A percentile compares a stretch with the other conserved stretches of the same genome.
Conservation (phyloP, 148 eudicot genomes). For the Vaccinium darrowii region DNA sequence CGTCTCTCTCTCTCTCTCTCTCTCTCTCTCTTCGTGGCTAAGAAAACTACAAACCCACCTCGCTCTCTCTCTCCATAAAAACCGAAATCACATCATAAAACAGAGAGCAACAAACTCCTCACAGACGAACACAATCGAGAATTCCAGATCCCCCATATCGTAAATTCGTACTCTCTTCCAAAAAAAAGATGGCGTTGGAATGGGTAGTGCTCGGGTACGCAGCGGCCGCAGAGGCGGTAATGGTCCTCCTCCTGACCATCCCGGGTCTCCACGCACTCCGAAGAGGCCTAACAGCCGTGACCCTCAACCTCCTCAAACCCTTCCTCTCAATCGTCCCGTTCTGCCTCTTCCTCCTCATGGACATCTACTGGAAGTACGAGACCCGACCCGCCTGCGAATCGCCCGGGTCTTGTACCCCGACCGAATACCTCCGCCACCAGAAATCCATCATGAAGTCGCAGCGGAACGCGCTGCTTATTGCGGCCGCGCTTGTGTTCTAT, state of each 20-base stretch:
- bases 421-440: constrained; percentile 55
- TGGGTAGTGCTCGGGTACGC: constrained; percentile 61
- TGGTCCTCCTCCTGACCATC: constrained; percentile 50
- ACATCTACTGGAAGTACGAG: constrained; percentile 64
- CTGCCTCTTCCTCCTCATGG: constrained; percentile 43
- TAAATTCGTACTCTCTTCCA: not conserved
- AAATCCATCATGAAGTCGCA: constrained; percentile 53
- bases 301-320: constrained; percentile 52
- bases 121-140: not conserved
- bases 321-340: constrained; percentile 52
- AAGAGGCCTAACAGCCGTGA: constrained; percentile 38
- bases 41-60: not conserved
- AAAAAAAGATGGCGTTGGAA: constrained; percentile 45
- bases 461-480: constrained; percentile 49
- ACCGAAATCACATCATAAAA: not conserved
- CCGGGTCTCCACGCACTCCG: constrained; percentile 45
- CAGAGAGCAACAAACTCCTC: not conserved
- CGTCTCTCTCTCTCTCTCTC: not conserved
- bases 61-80: not conserved
- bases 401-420: constrained; percentile 37
- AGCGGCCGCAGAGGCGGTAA: constrained; percentile 53
- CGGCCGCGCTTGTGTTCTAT: constrained; percentile 43
- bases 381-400: constrained; percentile 39
- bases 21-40: not conserved
- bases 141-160: constrained; percentile 21